phyloP scores from a whole-genome alignment of 306 rosid species.

The Vigna unguiculata region DNA sequence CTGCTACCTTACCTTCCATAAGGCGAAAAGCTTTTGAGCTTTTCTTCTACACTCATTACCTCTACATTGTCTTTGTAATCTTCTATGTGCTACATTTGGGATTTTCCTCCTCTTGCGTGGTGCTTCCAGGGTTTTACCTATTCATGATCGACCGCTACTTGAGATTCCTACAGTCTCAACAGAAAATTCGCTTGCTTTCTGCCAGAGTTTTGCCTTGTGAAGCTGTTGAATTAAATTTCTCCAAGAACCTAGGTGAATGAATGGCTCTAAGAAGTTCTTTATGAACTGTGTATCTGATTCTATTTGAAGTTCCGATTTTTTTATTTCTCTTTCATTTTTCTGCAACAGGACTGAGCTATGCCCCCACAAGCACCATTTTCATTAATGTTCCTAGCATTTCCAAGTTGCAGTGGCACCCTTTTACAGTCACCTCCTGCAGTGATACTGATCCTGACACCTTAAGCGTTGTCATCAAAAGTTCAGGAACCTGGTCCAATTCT shows the following conservation, averaged over 20 bases:
- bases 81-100: conserved; percentile 68
- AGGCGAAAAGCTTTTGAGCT: conserved; percentile 65
- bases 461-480: conserved; percentile 56
- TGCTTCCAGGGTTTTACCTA: conserved; percentile 69
- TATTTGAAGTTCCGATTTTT: neutral
- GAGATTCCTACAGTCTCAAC: conserved; percentile 66
- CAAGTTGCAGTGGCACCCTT: conserved; percentile 78
- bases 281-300: conserved; percentile 13
- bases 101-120: conserved; percentile 56
- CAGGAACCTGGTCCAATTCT: conserved; percentile 59
- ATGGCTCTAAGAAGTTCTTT: neutral
- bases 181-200: conserved; percentile 43
- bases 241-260: conserved; percentile 58
- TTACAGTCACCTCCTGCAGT: conserved; percentile 59
- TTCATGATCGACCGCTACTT: conserved; percentile 65
- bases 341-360: conserved; percentile 53
- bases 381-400: conserved; percentile 66
- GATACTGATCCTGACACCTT: conserved; percentile 53
- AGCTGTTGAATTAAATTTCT: conserved; percentile 66
- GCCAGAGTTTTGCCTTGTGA: conserved; percentile 67
- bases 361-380: conserved; percentile 66
- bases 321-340: conserved; percentile 13
- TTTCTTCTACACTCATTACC: conserved; percentile 63
- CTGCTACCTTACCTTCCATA: conserved; percentile 51
- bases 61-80: conserved; percentile 61